phyloP scores from a whole-genome alignment of 176 grass and related monocot genomes.

The Chloris gayana region DNA sequence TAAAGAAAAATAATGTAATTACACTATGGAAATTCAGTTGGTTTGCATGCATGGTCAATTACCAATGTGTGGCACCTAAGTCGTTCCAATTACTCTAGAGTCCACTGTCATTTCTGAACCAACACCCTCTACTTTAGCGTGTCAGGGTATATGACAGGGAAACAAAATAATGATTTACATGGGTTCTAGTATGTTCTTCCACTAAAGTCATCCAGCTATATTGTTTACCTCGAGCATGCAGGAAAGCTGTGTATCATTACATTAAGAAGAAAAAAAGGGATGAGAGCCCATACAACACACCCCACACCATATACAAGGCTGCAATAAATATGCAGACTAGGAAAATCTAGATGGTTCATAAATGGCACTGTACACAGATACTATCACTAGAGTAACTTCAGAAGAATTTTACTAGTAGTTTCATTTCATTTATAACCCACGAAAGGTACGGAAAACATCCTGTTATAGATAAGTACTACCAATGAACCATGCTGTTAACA shows the following conservation, averaged over 20 bases:
- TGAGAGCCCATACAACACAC: no score
- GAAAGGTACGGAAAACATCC: not conserved
- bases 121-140: not conserved
- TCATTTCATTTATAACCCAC: not conserved
- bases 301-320: not conserved
- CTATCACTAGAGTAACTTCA: not conserved
- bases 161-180: not conserved
- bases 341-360: not conserved
- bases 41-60: conserved; percentile 8
- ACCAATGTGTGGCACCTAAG: not conserved
- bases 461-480: not conserved
- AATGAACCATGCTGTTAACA: not conserved
- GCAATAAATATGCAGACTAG: not conserved
- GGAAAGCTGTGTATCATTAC: no score
- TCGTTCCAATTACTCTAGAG: not conserved
- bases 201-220: not conserved
- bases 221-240: no score
- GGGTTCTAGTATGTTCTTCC: not conserved
- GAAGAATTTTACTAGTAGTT: not conserved
- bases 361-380: not conserved
- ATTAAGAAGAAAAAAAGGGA: no score
- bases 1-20: conserved; percentile 6
- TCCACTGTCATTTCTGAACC: not conserved
- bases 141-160: not conserved
- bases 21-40: conserved; percentile 3